Evolutionary conservation across 2,329 filamentous ascomycete genomes (phyloP), one percentile per base, ranked within the genome.

Genomic region (Xylariales sp.): DNA sequence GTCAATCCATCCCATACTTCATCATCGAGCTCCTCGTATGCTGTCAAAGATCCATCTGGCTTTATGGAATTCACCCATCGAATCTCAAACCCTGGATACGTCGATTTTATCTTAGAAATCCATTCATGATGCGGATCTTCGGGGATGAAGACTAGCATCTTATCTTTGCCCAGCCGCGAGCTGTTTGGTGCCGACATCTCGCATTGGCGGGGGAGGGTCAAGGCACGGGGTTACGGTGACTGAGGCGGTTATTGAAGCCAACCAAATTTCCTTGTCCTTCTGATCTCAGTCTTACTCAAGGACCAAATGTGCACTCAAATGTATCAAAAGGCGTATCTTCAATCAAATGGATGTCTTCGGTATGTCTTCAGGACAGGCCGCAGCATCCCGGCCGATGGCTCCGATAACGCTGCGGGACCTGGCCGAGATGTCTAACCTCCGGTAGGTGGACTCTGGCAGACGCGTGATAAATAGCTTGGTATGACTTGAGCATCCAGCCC

Each of bases 1-100:
- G 69, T 72, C n/a, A 68, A 65, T 16, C 62, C 64, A 1, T 65
- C 59, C 57, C 58, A 70, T 0, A 54, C 39, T 7, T 61, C 59
- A 10, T 54, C 38, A 1, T 56, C 39, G 12, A 67, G 43, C 8
- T 60, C 47, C 9, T 62, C 52, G 1, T 53, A 46, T 4, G 36
- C 42, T 5, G 39, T 39, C 14, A 57, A 32, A 5, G 44, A 40
- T 4, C 47, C 45, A 8, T 56, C 44, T 3, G 33, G 16, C 2
- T 31, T 44, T 32, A 48, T 25, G 21, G 50, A 51, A 22, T 53
- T 24, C 24, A 54, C 48, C 60, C 62, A 68, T 21, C 59, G 58
- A 9, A 72, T 51, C 15, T 55, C 35, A 9, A 72, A 55, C 4
- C 60, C 64, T 0, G 68, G 66, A 44, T 63, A 66, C 27, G 50